Percentiles rank a stretch among this genome's conserved stretches.
These are phyloP conservation scores for Hypoxylon lenormandii DNA, from an alignment of 495 filamentous ascomycete genomes.

Conservation along the genomic window DNA sequence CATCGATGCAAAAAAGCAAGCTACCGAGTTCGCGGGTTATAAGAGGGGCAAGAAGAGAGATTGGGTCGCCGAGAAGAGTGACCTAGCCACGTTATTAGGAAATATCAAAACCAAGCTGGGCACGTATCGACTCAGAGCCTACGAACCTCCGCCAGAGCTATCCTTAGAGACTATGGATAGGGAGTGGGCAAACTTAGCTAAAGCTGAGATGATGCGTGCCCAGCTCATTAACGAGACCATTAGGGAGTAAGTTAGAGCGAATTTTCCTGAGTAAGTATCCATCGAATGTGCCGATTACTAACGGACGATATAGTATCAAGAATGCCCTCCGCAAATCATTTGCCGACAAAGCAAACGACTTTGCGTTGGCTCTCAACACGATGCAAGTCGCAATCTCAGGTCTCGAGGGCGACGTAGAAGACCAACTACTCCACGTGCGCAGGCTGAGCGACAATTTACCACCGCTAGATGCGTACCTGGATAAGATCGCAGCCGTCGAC, in stretches of 20 bases:
- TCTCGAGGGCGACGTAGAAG: conserved; percentile 93
- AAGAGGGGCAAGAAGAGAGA: conserved; percentile 88
- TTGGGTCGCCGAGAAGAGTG: conserved; percentile 98
- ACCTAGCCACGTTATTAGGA: conserved; percentile 89
- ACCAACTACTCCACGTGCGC: conserved; percentile 86
- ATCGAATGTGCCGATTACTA: conserved; percentile 12
- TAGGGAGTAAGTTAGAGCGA: conserved; percentile 72
- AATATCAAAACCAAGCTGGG: conserved; percentile 99
- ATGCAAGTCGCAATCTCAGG: conserved; percentile 92
- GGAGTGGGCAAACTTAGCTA: conserved; percentile 82
- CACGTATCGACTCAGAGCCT: conserved; percentile 90
- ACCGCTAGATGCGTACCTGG: conserved; percentile 87
- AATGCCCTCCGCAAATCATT: conserved; percentile 90
- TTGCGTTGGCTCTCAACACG: conserved; percentile 91
- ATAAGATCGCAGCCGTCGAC: conserved; percentile 82
- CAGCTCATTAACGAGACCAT: conserved; percentile 98
- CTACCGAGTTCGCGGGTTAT: conserved; percentile 81
- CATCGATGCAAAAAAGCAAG: conserved; percentile 89
- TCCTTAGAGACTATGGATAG: conserved; percentile 80
- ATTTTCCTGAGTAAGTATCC: not conserved
- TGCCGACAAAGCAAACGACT: conserved; percentile 96
- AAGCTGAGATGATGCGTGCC: conserved; percentile 84
- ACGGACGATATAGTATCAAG: conserved; percentile 75
- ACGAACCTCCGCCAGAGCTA: conserved; percentile 85
- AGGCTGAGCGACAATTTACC: conserved; percentile 82